Conservation (phyloP, 148 eudicot species). For the Vaccinium darrowii region DNA sequence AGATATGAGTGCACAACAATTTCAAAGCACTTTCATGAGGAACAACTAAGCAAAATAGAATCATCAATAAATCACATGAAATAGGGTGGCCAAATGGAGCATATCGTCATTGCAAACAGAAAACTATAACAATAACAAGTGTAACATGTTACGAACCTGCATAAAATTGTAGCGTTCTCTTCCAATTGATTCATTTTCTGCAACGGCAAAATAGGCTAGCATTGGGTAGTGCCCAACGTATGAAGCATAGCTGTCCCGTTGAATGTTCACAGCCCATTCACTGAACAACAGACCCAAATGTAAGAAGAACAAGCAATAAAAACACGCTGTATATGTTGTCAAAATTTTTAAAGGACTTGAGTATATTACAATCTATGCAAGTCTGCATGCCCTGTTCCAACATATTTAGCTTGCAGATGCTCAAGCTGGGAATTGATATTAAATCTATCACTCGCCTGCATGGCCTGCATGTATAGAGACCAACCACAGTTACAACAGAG, state of each 20-base stretch:
- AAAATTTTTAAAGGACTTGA: not conserved
- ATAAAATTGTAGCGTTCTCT: slow-evolving; percentile 94
- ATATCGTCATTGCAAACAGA: not conserved
- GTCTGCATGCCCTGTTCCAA: slow-evolving; percentile 95
- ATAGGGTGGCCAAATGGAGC: not conserved
- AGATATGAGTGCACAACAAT: not conserved
- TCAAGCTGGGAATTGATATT: slow-evolving; percentile 97
- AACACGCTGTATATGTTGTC: not conserved
- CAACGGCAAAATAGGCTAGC: slow-evolving; percentile 87
- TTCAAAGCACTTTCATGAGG: not conserved
- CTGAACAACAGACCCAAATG: slow-evolving; percentile 29
- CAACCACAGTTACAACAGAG: not conserved
- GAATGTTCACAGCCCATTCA: slow-evolving; percentile 97
- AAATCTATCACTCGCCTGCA: slow-evolving; percentile 96
- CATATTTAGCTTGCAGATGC: slow-evolving; percentile 96
- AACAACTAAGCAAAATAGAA: not conserved
- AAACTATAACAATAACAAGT: not conserved
- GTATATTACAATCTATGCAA: slow-evolving; percentile 76
- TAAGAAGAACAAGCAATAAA: not conserved
- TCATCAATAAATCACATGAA: not conserved
- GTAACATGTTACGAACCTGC: slow-evolving; percentile 54
- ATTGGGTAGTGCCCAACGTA: slow-evolving; percentile 91
- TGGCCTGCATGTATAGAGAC: slow-evolving; percentile 49
- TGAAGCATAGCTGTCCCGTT: slow-evolving; percentile 94
- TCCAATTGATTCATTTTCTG: slow-evolving; percentile 93